These are phyloP conservation scores for Dillenia turbinata DNA, from an alignment of 164 flowering plant genomes.

Conservation along the genomic window DNA sequence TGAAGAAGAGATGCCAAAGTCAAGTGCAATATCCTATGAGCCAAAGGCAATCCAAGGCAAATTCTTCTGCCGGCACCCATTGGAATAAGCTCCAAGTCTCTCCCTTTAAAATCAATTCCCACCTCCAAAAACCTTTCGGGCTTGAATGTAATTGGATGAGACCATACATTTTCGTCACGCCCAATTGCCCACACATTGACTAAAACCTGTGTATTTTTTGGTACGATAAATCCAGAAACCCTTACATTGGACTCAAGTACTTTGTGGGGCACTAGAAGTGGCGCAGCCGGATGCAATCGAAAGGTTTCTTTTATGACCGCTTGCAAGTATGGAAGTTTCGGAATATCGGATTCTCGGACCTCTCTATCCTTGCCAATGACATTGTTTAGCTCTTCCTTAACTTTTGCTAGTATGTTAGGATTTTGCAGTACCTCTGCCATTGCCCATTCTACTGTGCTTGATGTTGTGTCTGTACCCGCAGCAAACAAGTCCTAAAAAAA, in stretches of 20 bases:
- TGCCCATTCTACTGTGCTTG: conserved; percentile 27
- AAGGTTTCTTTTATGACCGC: conserved; percentile 18
- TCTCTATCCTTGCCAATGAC: conserved; percentile 9
- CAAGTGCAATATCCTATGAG: conserved; percentile 11
- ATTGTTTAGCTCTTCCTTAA: conserved; percentile 11
- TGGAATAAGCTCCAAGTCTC: conserved; percentile 18
- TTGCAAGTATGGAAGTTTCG: conserved; percentile 14
- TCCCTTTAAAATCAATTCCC: conserved; percentile 14
- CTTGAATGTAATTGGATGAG: conserved; percentile 10
- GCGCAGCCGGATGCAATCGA: conserved; percentile 14
- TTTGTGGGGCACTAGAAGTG: conserved; percentile 17
- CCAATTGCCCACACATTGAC: conserved; percentile 24
- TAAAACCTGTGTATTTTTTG: conserved; percentile 15
- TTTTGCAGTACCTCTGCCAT: conserved; percentile 26
- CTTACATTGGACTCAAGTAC: conserved; percentile 8
- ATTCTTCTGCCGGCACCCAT: conserved; percentile 25
- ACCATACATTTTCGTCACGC: conserved; percentile 16
- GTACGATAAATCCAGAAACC: conserved; percentile 9
- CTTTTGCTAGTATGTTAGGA: conserved; percentile 10
- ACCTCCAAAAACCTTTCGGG: conserved; percentile 24
- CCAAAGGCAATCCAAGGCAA: conserved; percentile 23
- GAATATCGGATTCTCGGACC: conserved; percentile 17
- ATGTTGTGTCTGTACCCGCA: conserved; percentile 24
- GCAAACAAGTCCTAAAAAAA: conserved; percentile 22
- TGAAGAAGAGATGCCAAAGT: conserved; percentile 20